phyloP scores from a whole-genome alignment of 2,329 filamentous ascomycete species.

The Epichloe gansuensis region DNA sequence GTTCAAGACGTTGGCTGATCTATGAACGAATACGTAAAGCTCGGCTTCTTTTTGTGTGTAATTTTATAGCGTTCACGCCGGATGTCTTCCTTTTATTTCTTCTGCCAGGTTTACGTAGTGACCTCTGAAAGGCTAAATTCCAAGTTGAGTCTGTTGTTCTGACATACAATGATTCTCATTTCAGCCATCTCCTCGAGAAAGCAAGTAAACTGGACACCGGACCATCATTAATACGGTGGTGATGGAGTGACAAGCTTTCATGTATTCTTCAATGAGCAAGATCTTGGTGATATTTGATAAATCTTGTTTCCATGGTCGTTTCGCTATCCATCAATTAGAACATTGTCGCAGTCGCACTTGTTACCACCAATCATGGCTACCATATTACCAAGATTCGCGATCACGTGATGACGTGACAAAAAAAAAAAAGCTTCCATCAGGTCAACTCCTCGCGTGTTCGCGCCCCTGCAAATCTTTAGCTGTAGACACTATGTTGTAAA shows the following conservation, averaged over 20 bases:
- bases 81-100: background rate
- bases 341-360: background rate
- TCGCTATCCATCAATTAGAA: background rate
- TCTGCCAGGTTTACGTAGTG: background rate
- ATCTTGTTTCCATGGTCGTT: too few relatives aligned
- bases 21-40: conserved; percentile 16
- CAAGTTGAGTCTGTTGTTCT: background rate
- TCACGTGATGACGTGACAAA: conserved; percentile 20
- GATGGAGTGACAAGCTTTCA: too few relatives aligned
- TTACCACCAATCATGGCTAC: conserved; percentile 8
- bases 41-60: background rate
- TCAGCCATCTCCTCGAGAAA: too few relatives aligned
- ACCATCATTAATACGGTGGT: too few relatives aligned
- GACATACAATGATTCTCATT: too few relatives aligned
- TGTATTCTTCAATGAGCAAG: too few relatives aligned
- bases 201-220: too few relatives aligned
- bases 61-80: background rate
- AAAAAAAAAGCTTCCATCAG: conserved; percentile 13
- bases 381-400: conserved; percentile 6
- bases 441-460: background rate
- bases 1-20: conserved; percentile 43
- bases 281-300: too few relatives aligned
- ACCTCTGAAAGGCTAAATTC: background rate
- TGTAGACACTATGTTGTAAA: conserved; percentile 10
- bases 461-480: conserved; percentile 3